Conservation (phyloP, 2,329 filamentous ascomycete species). For the Pseudogymnoascus sp. region DNA sequence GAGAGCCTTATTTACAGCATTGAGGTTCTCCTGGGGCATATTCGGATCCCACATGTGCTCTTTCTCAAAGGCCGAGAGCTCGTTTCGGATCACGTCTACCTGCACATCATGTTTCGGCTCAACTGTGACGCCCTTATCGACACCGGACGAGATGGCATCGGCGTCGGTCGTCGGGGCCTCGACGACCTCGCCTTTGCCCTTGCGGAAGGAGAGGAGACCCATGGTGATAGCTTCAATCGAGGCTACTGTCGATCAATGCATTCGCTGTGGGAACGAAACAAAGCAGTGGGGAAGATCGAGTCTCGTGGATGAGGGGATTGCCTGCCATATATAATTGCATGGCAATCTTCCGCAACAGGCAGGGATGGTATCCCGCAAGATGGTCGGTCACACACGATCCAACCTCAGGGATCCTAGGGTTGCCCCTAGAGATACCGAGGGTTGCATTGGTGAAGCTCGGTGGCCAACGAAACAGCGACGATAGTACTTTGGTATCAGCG, state of each 20-base stretch:
- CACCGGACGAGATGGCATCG: background rate
- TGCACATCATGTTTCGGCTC: background rate
- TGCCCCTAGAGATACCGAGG: background rate
- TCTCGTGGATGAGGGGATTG: background rate
- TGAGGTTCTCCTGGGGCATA: conserved; percentile 18
- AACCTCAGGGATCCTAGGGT: background rate
- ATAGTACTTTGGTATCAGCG: background rate
- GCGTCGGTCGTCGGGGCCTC: background rate
- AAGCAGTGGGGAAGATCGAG: background rate
- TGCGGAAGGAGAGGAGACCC: conserved; percentile 1
- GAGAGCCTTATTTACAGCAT: conserved; percentile 17
- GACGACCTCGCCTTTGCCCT: background rate
- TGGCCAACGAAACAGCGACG: background rate
- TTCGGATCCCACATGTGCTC: conserved; percentile 20
- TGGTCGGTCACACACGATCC: background rate
- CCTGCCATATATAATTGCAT: background rate
- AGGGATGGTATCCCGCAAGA: background rate
- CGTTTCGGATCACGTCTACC: background rate
- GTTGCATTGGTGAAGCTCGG: background rate
- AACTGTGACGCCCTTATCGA: background rate
- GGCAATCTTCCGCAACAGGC: background rate
- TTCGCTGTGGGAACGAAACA: background rate
- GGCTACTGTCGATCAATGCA: background rate
- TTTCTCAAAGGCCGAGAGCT: background rate
- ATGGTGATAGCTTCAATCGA: background rate